These are phyloP conservation scores for Emmonsia crescens DNA, from an alignment of 2,329 filamentous ascomycete species.

Conservation along the genomic window DNA sequence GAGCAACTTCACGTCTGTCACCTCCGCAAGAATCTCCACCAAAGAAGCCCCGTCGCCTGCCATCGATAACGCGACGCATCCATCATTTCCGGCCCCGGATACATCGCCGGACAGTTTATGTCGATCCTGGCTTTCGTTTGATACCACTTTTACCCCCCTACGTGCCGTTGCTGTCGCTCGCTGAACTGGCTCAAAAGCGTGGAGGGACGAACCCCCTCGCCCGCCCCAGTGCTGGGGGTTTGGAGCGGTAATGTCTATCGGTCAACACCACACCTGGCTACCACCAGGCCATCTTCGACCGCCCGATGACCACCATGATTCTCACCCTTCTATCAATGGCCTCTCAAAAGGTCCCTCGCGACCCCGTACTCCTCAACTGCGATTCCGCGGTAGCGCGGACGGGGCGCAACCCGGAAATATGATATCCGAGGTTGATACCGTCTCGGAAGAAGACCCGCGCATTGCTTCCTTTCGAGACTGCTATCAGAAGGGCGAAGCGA, in stretches of 20 bases:
- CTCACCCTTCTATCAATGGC: constrained; percentile 32
- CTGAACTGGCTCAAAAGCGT: constrained; percentile 29
- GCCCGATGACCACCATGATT: constrained; percentile 47
- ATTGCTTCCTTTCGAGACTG: constrained; percentile 64
- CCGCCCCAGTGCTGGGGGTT: constrained; percentile 37
- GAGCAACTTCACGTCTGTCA: constrained; percentile 29
- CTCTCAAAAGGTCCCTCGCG: constrained; percentile 33
- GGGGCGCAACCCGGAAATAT: constrained; percentile 38
- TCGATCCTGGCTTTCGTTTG: constrained; percentile 11
- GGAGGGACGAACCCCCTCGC: constrained; percentile 35
- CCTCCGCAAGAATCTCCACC: constrained; percentile 32
- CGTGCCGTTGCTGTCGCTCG: constrained; percentile 16
- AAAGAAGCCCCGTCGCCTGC: constrained; percentile 20
- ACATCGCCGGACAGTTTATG: constrained; percentile 19
- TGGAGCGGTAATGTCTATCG: constrained; percentile 49
- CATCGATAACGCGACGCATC: constrained; percentile 26
- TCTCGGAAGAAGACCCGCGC: constrained; percentile 56
- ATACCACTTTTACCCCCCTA: not conserved
- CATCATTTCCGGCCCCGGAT: constrained; percentile 26
- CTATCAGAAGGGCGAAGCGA: constrained; percentile 65
- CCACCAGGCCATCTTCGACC: constrained; percentile 49
- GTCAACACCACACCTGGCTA: constrained; percentile 58
- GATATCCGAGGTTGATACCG: constrained; percentile 42
- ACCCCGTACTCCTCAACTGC: constrained; percentile 35
- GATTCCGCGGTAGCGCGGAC: constrained; percentile 34